These are phyloP conservation scores for Moesziomyces globuligerus DNA, from an alignment of 1,284 basidiomycete species.

Conservation along the genomic window DNA sequence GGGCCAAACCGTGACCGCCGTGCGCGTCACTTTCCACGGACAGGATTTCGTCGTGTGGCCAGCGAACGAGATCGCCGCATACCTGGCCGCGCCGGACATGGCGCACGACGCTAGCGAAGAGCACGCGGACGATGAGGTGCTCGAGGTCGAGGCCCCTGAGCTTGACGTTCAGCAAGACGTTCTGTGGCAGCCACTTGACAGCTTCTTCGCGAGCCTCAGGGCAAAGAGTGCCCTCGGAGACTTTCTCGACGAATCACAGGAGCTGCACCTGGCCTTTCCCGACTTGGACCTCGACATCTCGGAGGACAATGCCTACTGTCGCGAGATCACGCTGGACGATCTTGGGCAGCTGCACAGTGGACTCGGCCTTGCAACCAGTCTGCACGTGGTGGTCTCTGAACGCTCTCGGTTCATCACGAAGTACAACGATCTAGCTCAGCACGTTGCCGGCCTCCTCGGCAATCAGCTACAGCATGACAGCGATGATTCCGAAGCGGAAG, in stretches of 20 bases:
- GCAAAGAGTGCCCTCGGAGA: constrained; percentile 61
- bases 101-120: not conserved
- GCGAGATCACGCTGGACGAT: constrained; percentile 60
- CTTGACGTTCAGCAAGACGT: constrained; percentile 42
- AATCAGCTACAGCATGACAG: constrained; percentile 34
- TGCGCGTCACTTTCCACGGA: constrained; percentile 59
- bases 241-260: constrained; percentile 63
- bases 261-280: constrained; percentile 53
- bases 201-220: constrained; percentile 55
- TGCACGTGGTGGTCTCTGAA: constrained; percentile 57
- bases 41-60: constrained; percentile 63
- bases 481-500: constrained; percentile 26
- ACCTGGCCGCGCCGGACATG: constrained; percentile 4
- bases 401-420: constrained; percentile 58
- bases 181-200: constrained; percentile 59
- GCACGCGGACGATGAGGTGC: constrained; percentile 9
- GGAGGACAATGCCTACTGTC: constrained; percentile 63
- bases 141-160: constrained; percentile 51
- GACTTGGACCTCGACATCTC: constrained; percentile 56
- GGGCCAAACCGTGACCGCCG: constrained; percentile 12
- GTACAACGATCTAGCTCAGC: constrained; percentile 61
- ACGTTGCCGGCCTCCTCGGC: constrained; percentile 41
- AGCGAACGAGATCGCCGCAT: constrained; percentile 28
- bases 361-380: constrained; percentile 46
- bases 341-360: constrained; percentile 58